Conservation (phyloP, 352 stramenopile genomes). For the Albugo laibachii region DNA sequence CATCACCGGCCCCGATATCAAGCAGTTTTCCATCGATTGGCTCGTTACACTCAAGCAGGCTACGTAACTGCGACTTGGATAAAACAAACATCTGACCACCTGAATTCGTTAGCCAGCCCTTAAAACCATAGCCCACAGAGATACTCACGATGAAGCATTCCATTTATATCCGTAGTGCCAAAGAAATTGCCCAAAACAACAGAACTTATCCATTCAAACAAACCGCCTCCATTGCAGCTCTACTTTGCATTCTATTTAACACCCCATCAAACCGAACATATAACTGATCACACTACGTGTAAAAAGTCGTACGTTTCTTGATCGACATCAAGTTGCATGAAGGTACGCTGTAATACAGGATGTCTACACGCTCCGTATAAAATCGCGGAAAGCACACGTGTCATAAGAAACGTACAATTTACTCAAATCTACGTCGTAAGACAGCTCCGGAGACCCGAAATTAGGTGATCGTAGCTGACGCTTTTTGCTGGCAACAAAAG, state of each 20-base stretch:
- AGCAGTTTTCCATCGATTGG: constrained; percentile 22
- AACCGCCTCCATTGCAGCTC: constrained; percentile 50
- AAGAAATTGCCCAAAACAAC: constrained; percentile 59
- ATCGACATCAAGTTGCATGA: constrained; percentile 55
- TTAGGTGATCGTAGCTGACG: constrained; percentile 24
- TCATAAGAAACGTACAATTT: constrained; percentile 16
- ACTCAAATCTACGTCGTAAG: constrained; percentile 31
- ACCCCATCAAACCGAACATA: neutral
- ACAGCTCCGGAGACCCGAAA: constrained; percentile 27
- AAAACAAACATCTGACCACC: constrained; percentile 80
- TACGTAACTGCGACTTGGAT: constrained; percentile 43
- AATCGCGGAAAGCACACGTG: neutral
- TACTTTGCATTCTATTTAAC: constrained; percentile 5
- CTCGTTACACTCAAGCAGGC: constrained; percentile 13
- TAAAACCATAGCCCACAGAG: neutral
- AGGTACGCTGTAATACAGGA: constrained; percentile 28
- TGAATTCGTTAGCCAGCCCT: constrained; percentile 6
- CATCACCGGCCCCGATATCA: constrained; percentile 67
- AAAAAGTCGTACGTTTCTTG: constrained; percentile 53
- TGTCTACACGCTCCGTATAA: constrained; percentile 26
- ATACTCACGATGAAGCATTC: constrained; percentile 54
- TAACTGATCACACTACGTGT: constrained; percentile 13
- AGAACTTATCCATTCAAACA: constrained; percentile 44
- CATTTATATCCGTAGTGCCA: constrained; percentile 64
- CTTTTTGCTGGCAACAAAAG: constrained; percentile 41